These are phyloP conservation scores for Sporothrix sp. DNA, from an alignment of 2,329 filamentous ascomycete genomes.

Conservation along the genomic window DNA sequence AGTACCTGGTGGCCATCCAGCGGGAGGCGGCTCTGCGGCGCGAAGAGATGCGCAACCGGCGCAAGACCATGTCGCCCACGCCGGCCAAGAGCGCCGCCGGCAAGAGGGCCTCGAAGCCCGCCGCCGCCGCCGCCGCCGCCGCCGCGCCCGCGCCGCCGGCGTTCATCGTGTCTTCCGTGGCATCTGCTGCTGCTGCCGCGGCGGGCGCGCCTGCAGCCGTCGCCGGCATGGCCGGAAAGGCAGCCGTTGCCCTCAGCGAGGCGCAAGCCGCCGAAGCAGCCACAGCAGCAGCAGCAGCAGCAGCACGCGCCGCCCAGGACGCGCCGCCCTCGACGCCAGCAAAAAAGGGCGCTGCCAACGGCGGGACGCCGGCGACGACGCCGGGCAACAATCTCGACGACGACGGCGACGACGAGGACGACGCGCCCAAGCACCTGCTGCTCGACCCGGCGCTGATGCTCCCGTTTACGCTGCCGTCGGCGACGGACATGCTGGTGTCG, in stretches of 20 bases:
- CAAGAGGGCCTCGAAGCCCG: background rate
- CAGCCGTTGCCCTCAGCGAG: slow-evolving; percentile 13
- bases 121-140: background rate
- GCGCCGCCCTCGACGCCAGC: slow-evolving; percentile 9
- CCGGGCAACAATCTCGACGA: slow-evolving; percentile 29
- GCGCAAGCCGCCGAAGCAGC: background rate
- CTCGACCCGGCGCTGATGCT: slow-evolving; percentile 86
- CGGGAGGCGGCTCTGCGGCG: slow-evolving; percentile 57
- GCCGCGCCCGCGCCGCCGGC: background rate
- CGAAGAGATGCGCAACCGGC: slow-evolving; percentile 39
- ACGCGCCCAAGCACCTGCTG: slow-evolving; percentile 64
- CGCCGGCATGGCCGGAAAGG: background rate
- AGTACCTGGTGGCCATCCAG: slow-evolving; percentile 73
- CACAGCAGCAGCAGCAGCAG: too few relatives aligned
- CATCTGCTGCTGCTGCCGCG: background rate
- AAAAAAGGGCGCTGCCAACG: slow-evolving; percentile 18
- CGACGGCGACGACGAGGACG: slow-evolving; percentile 52
- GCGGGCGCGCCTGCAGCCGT: background rate
- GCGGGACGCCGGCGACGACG: slow-evolving; percentile 35
- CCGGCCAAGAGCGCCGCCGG: slow-evolving; percentile 22
- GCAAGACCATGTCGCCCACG: slow-evolving; percentile 36
- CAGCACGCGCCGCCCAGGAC: background rate
- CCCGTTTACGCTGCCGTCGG: slow-evolving; percentile 89
- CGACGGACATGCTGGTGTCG: slow-evolving; percentile 92
- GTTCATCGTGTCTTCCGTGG: background rate